These are phyloP conservation scores for Neckera pumila DNA, from an alignment of 225 moss, liverwort and hornwort genomes.

Conservation along the genomic window DNA sequence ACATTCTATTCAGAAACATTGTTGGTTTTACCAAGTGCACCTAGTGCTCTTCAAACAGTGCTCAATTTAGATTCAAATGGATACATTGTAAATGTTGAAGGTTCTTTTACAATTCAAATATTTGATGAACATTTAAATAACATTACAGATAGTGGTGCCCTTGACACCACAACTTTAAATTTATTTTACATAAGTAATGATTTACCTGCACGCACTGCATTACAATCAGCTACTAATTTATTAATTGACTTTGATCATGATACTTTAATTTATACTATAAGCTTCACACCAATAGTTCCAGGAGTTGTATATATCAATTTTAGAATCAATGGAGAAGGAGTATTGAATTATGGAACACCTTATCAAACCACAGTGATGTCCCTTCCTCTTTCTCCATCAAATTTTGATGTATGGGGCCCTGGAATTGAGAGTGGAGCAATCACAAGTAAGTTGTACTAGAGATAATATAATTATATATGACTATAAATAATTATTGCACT, in stretches of 20 bases:
- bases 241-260: background rate
- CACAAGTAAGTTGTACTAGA: background rate
- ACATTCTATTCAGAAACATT: conserved; percentile 27
- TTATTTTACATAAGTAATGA: conserved; percentile 22
- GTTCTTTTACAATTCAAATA: conserved; percentile 30
- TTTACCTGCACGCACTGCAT: conserved; percentile 3
- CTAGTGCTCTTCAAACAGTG: conserved; percentile 11
- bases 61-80: conserved; percentile 19
- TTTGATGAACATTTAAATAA: conserved; percentile 42
- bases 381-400: conserved; percentile 9
- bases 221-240: conserved; percentile 6
- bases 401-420: conserved; percentile 45
- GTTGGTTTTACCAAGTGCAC: conserved; percentile 18
- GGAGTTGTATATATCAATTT: conserved; percentile 21
- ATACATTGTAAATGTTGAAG: conserved; percentile 17
- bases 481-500: background rate
- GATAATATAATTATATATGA: no score
- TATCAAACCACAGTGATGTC: conserved; percentile 11
- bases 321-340: conserved; percentile 5
- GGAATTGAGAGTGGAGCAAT: conserved; percentile 41
- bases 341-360: conserved; percentile 23
- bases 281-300: conserved; percentile 9
- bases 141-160: conserved; percentile 28
- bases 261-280: conserved; percentile 7
- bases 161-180: conserved; percentile 7